These are phyloP conservation scores for Phytophthora sp. DNA, from an alignment of 352 stramenopile genomes.

Conservation along the genomic window DNA sequence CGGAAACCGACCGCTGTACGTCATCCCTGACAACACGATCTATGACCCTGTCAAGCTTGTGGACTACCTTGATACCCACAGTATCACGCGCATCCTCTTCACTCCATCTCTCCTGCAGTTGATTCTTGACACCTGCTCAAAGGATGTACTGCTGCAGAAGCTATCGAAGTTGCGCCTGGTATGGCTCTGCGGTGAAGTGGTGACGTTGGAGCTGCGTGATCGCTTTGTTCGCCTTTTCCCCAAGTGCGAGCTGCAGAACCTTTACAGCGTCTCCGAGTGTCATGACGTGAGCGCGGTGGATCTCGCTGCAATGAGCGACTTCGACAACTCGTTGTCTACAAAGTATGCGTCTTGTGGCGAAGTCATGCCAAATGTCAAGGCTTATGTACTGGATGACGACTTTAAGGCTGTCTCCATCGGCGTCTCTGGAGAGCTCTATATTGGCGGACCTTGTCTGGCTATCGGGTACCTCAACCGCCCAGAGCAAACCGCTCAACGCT, in stretches of 20 bases:
- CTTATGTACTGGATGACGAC: constrained; percentile 80
- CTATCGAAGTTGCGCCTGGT: constrained; percentile 86
- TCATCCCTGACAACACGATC: constrained; percentile 93
- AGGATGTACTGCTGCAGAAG: constrained; percentile 56
- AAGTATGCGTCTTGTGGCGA: constrained; percentile 91
- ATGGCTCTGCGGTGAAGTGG: constrained; percentile 93
- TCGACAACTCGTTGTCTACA: constrained; percentile 71
- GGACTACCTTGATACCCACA: constrained; percentile 70
- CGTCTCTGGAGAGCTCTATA: constrained; percentile 84
- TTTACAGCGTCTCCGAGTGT: constrained; percentile 95
- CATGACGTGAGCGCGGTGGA: constrained; percentile 91
- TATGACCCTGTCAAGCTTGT: constrained; percentile 90
- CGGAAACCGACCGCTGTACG: constrained; percentile 86
- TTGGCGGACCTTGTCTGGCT: constrained; percentile 85
- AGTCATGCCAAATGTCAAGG: constrained; percentile 85
- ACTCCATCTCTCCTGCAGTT: constrained; percentile 93
- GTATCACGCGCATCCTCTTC: constrained; percentile 93
- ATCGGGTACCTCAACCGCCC: constrained; percentile 86
- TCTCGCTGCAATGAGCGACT: constrained; percentile 74
- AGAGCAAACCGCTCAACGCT: constrained; percentile 78
- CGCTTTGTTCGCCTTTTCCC: constrained; percentile 87
- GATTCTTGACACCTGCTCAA: constrained; percentile 75
- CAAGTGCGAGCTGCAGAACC: constrained; percentile 89
- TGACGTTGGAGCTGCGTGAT: constrained; percentile 90
- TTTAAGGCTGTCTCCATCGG: constrained; percentile 68